Conservation (phyloP, 306 rosid species). For the Cicer chorassanicum region DNA sequence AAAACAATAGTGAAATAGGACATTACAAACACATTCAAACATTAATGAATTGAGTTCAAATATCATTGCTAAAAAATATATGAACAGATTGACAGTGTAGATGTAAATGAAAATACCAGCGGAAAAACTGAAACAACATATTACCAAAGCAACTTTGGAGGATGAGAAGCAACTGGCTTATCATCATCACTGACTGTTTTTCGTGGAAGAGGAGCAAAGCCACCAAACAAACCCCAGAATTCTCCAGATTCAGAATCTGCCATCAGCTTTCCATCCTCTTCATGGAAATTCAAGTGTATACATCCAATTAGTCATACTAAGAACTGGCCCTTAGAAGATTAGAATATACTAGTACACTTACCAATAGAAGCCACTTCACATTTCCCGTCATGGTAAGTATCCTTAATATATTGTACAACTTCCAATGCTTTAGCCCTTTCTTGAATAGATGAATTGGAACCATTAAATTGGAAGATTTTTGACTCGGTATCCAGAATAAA, state of each 20-base stretch:
- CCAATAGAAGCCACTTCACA: slow-evolving; percentile 94
- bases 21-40: slow-evolving; percentile 11
- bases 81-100: slow-evolving; percentile 10
- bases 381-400: slow-evolving; percentile 91
- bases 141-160: slow-evolving; percentile 82
- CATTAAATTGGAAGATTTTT: slow-evolving; percentile 94
- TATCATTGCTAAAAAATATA: slow-evolving; percentile 25
- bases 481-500: slow-evolving; percentile 89
- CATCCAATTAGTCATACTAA: slow-evolving; percentile 47
- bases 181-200: slow-evolving; percentile 70
- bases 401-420: slow-evolving; percentile 93
- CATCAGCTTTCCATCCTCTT: slow-evolving; percentile 99
- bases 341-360: slow-evolving; percentile 57
- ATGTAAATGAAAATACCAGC: slow-evolving; percentile 31
- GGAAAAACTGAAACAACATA: slow-evolving; percentile 38
- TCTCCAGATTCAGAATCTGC: slow-evolving; percentile 96
- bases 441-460: slow-evolving; percentile 91
- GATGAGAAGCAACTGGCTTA: slow-evolving; percentile 60
- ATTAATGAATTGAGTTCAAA: slow-evolving; percentile 18
- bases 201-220: slow-evolving; percentile 98
- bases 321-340: slow-evolving; percentile 33
- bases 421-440: slow-evolving; percentile 98
- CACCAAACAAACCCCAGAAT: slow-evolving; percentile 96
- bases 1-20: slow-evolving; percentile 29
- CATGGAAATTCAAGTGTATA: slow-evolving; percentile 44